Conservation (phyloP, 2,329 filamentous ascomycete genomes). For the Cladobotryum mycophilum region DNA sequence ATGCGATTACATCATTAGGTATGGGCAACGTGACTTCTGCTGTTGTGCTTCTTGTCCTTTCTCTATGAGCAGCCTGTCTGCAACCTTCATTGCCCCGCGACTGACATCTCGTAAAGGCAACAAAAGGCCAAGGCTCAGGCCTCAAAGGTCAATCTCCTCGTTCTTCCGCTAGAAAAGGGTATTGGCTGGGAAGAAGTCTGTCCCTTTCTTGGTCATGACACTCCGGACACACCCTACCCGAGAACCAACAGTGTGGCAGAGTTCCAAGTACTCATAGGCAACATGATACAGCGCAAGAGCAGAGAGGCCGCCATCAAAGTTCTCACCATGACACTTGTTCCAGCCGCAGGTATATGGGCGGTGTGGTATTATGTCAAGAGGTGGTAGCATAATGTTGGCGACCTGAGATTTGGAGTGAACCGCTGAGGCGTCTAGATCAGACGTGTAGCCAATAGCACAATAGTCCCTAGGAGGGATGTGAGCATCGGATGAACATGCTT, state of each 20-base stretch:
- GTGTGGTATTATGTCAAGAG: background rate
- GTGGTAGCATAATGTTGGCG: background rate
- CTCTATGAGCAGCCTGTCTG: background rate
- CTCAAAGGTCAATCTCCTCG: conserved; percentile 23
- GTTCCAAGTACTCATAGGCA: conserved; percentile 1
- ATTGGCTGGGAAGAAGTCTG: conserved; percentile 32
- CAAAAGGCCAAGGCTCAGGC: conserved; percentile 19
- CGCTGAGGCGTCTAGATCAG: no score
- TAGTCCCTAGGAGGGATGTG: no score
- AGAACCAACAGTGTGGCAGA: conserved; percentile 3
- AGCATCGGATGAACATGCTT: no score
- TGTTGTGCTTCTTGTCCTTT: no score
- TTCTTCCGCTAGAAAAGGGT: conserved; percentile 27
- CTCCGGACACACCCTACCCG: conserved; percentile 18
- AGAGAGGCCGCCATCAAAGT: background rate
- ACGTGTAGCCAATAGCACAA: no score
- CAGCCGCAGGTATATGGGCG: background rate
- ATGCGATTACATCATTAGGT: conserved; percentile 1
- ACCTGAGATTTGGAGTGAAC: no score
- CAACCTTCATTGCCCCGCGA: background rate
- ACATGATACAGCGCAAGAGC: background rate
- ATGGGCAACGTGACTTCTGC: background rate
- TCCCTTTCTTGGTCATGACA: conserved; percentile 23
- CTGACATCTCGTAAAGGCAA: conserved; percentile 14
- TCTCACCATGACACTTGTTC: background rate